Conservation (phyloP, 1,284 basidiomycete species). For the Ustilago crameri region DNA sequence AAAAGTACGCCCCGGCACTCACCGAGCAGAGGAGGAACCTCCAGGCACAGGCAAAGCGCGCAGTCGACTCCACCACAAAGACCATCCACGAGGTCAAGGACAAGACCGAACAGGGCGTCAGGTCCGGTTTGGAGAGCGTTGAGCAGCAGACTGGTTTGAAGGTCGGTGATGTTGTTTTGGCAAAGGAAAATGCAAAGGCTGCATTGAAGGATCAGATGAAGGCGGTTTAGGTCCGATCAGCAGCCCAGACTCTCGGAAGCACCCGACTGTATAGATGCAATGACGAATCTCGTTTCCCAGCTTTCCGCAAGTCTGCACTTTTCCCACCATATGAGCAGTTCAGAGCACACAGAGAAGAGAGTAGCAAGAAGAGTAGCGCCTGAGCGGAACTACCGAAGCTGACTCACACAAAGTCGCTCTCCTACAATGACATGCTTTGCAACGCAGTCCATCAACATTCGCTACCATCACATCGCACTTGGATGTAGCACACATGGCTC, state of each 20-base stretch:
- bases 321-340: too few relatives aligned
- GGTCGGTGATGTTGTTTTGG: conserved; percentile 39
- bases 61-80: conserved; percentile 24
- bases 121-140: conserved; percentile 45
- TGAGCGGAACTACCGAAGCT: too few relatives aligned
- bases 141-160: conserved; percentile 59
- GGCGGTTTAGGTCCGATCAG: conserved; percentile 21
- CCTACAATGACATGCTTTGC: too few relatives aligned
- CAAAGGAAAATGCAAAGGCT: conserved; percentile 23
- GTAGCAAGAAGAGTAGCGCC: too few relatives aligned
- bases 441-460: too few relatives aligned
- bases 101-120: conserved; percentile 36
- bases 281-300: not conserved
- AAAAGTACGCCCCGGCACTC: conserved; percentile 42
- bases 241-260: too few relatives aligned
- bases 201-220: conserved; percentile 45
- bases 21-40: conserved; percentile 39
- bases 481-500: too few relatives aligned
- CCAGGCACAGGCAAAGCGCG: conserved; percentile 7
- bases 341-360: too few relatives aligned
- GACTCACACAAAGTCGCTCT: too few relatives aligned
- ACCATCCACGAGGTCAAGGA: conserved; percentile 34
- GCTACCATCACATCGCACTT: too few relatives aligned
- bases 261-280: conserved; percentile 1
- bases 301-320: not conserved